Evolutionary conservation across 208 protist species (phyloP).

Genomic region (Acanthamoeba lenticulata): DNA sequence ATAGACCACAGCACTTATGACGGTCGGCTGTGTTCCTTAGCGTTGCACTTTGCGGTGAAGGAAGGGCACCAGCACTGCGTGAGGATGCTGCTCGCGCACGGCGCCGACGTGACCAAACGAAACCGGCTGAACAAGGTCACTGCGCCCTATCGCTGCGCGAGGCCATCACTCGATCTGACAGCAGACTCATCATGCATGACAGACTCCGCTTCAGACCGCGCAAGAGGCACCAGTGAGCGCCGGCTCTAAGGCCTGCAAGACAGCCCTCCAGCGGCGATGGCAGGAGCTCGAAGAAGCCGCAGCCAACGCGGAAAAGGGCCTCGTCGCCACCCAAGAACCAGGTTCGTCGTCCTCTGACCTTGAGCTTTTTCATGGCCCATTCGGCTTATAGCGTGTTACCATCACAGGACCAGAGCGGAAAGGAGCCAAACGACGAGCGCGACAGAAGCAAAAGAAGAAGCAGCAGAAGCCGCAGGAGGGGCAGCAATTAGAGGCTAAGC

Average conservation of each 20-base stretch:
- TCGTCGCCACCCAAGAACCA: not conserved
- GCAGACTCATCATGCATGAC: not conserved
- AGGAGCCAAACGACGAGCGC: not conserved
- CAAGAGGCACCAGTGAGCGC: not conserved
- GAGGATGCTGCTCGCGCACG: not conserved
- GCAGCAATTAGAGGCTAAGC: not conserved
- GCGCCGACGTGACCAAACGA: not conserved
- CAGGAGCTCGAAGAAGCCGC: not conserved
- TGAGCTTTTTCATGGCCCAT: not conserved
- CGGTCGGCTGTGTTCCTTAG: not conserved
- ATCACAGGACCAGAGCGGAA: not conserved
- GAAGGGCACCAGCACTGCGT: not conserved
- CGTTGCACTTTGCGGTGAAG: not conserved
- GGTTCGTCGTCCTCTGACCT: not conserved
- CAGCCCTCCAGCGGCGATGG: not conserved
- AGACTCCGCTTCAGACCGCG: not conserved
- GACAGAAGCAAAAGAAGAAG: conserved; percentile 28
- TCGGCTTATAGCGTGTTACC: not conserved
- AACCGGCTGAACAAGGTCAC: not conserved
- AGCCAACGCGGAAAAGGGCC: not conserved
- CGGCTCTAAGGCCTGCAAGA: not conserved
- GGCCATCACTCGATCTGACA: not conserved
- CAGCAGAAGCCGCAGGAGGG: not conserved
- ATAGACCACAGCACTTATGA: not conserved
- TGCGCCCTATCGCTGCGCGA: not conserved